Percentiles rank a stretch among this genome's conserved stretches.
Conservation (phyloP, 2,329 filamentous ascomycete species). For the Pseudogymnoascus sp. region DNA sequence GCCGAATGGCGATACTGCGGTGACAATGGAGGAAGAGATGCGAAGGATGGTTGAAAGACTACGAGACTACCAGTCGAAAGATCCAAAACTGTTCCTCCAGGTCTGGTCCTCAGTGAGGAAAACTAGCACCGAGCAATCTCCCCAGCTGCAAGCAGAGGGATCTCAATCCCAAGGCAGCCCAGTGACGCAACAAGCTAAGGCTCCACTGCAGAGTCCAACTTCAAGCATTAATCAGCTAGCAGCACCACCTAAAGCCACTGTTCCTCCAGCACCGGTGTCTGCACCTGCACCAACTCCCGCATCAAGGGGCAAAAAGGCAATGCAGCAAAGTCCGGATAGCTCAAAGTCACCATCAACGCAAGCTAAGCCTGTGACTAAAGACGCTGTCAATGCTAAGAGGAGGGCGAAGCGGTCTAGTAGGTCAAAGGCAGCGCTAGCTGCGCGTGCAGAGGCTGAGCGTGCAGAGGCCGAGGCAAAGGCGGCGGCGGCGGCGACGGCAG, state of each 20-base stretch:
- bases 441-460: not conserved
- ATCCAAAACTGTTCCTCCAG: slow-evolving; percentile 43
- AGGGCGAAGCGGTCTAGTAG: not conserved
- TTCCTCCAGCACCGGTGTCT: not conserved
- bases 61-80: slow-evolving; percentile 44
- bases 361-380: not conserved
- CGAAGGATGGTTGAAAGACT: slow-evolving; percentile 33
- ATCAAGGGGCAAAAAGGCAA: not conserved
- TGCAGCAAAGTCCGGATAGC: not conserved
- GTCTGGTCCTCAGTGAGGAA: slow-evolving; percentile 45
- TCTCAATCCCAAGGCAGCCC: not conserved
- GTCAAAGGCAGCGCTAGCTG: not conserved
- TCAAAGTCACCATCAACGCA: not conserved
- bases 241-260: not conserved
- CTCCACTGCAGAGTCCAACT: not conserved
- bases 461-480: not conserved
- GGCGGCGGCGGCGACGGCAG: no score
- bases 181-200: not conserved
- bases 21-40: slow-evolving; percentile 12
- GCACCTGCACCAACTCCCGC: not conserved
- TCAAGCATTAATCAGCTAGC: not conserved
- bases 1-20: not conserved
- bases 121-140: slow-evolving; percentile 6
- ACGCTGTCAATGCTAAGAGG: not conserved
- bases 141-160: slow-evolving; percentile 1